Evolutionary conservation across 2,329 filamentous ascomycete genomes (phyloP).

Genomic region (Emmonsiellopsis sp.): DNA sequence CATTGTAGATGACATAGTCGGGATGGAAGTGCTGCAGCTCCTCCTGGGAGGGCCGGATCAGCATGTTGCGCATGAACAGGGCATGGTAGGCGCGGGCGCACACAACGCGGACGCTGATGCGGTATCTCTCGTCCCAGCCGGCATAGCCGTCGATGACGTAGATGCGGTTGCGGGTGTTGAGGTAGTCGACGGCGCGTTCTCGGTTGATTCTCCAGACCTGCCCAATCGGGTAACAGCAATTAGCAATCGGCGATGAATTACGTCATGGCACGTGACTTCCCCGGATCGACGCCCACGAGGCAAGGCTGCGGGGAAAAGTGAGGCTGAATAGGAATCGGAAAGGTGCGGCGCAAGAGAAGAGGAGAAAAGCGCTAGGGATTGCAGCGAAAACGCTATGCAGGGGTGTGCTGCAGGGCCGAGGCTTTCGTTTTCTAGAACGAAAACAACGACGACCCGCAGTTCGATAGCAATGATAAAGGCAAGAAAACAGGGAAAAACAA

Average conservation of each 20-base stretch:
- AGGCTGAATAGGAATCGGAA: slow-evolving; percentile 11
- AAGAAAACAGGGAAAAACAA: background rate
- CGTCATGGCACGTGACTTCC: slow-evolving; percentile 21
- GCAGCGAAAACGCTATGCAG: background rate
- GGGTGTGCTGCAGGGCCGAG: slow-evolving; percentile 3
- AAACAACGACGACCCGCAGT: slow-evolving; percentile 3
- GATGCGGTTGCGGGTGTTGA: slow-evolving; percentile 97
- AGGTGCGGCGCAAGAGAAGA: background rate
- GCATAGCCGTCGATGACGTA: slow-evolving; percentile 97
- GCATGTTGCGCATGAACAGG: slow-evolving; percentile 99
- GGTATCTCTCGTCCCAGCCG: slow-evolving; percentile 97
- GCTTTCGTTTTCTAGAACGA: background rate
- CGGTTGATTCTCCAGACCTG: slow-evolving; percentile 99
- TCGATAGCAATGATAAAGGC: slow-evolving; percentile 6
- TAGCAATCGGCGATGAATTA: slow-evolving; percentile 19
- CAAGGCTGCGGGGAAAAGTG: slow-evolving; percentile 5
- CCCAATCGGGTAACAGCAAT: slow-evolving; percentile 20
- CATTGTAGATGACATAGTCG: slow-evolving; percentile 99
- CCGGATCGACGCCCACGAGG: slow-evolving; percentile 21
- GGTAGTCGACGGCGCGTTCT: slow-evolving; percentile 96
- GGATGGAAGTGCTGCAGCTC: slow-evolving; percentile 97
- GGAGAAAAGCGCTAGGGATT: background rate
- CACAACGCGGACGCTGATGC: slow-evolving; percentile 93
- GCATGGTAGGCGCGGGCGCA: slow-evolving; percentile 99
- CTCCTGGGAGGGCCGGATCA: slow-evolving; percentile 83